phyloP scores from a whole-genome alignment of 2,329 filamentous ascomycete species.

The Nemania sp. region DNA sequence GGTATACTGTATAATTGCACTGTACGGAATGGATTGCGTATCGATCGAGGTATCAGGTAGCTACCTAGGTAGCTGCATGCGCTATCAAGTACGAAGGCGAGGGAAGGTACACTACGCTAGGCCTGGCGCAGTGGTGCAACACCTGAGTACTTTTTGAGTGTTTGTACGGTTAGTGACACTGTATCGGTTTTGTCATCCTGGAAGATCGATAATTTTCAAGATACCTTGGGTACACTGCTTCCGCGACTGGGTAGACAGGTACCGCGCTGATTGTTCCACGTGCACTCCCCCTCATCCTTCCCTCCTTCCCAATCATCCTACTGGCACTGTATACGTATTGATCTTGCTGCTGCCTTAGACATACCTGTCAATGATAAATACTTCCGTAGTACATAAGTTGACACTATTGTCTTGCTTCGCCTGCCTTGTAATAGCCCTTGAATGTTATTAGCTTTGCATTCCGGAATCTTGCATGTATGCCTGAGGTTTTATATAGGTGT shows the following conservation, averaged over 20 bases:
- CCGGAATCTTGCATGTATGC: background rate
- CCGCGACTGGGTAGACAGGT: background rate
- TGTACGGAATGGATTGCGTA: conserved; percentile 4
- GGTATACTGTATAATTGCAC: background rate
- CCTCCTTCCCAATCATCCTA: background rate
- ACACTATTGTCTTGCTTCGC: background rate
- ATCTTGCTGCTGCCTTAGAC: background rate
- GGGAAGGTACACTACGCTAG: too few relatives aligned
- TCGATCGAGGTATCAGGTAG: background rate
- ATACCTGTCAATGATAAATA: background rate
- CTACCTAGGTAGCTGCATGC: background rate
- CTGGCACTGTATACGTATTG: background rate
- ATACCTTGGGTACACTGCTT: background rate
- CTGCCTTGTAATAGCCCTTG: conserved; percentile 1
- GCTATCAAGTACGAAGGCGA: background rate
- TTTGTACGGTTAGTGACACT: conserved; percentile 15
- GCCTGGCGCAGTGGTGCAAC: conserved; percentile 2
- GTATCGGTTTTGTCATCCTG: conserved; percentile 15
- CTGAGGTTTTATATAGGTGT: background rate
- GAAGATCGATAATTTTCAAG: background rate
- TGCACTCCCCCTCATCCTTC: background rate
- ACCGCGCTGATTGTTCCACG: background rate
- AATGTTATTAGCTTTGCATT: conserved; percentile 3
- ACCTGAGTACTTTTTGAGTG: conserved; percentile 3
- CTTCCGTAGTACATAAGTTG: background rate